These are phyloP conservation scores for Venturiaceae sp. DNA, from an alignment of 2,329 filamentous ascomycete genomes.

Conservation along the genomic window DNA sequence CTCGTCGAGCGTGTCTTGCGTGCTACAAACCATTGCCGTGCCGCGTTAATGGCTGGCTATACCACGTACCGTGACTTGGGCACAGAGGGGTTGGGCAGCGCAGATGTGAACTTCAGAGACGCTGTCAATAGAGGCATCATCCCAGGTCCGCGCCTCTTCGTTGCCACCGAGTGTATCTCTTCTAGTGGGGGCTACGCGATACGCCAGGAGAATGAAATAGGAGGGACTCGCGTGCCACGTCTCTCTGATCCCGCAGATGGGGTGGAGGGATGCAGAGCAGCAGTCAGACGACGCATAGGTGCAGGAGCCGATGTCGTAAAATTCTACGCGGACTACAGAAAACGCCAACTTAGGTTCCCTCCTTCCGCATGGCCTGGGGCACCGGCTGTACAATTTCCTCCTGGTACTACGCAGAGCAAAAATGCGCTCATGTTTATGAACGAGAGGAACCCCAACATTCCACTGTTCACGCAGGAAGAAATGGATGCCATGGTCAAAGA, in stretches of 20 bases:
- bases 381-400: slow-evolving; percentile 3
- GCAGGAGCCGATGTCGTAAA: slow-evolving; percentile 24
- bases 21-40: slow-evolving; percentile 42
- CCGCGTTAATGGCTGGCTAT: slow-evolving; percentile 46
- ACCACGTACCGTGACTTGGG: slow-evolving; percentile 29
- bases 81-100: slow-evolving; percentile 40
- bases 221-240: slow-evolving; percentile 22
- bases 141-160: slow-evolving; percentile 46
- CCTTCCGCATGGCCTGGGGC: slow-evolving; percentile 16
- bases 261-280: slow-evolving; percentile 28
- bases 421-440: neutral
- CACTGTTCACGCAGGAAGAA: slow-evolving; percentile 11
- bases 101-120: slow-evolving; percentile 43
- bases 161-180: slow-evolving; percentile 42
- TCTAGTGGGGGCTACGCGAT: slow-evolving; percentile 41
- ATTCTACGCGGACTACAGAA: slow-evolving; percentile 23
- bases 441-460: slow-evolving; percentile 8
- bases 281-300: slow-evolving; percentile 19
- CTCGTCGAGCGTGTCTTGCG: slow-evolving; percentile 47
- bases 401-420: neutral
- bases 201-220: slow-evolving; percentile 33
- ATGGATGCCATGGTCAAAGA: slow-evolving; percentile 21
- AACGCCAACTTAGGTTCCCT: slow-evolving; percentile 18
- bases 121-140: slow-evolving; percentile 44
- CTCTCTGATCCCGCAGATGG: slow-evolving; percentile 40